Conservation (phyloP, 2,329 filamentous ascomycete species). For the Ophiobolus disseminans region DNA sequence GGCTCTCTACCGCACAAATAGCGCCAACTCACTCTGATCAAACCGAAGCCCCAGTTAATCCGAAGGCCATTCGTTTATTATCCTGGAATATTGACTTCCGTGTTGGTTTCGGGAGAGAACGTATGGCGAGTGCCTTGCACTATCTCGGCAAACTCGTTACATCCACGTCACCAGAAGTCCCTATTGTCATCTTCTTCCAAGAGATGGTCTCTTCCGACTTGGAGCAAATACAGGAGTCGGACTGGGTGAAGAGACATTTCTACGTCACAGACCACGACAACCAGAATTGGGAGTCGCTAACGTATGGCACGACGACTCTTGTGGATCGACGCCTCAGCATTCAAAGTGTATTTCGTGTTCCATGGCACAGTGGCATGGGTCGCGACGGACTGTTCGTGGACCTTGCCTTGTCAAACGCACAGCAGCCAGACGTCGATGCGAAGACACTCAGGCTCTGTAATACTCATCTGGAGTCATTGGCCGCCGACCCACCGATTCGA, state of each 20-base stretch:
- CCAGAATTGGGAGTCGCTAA: constrained; percentile 53
- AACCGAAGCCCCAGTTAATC: constrained; percentile 2
- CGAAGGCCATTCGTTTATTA: constrained; percentile 39
- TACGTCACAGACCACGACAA: constrained; percentile 57
- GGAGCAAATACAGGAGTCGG: constrained; percentile 50
- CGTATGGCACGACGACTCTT: constrained; percentile 63
- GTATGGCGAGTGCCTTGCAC: constrained; percentile 52
- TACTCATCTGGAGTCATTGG: constrained; percentile 64
- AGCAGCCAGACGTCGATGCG: neutral
- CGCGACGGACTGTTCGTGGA: constrained; percentile 66
- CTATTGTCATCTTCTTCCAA: constrained; percentile 59
- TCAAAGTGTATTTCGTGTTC: constrained; percentile 59
- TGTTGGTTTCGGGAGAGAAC: constrained; percentile 43
- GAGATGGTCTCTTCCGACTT: constrained; percentile 60
- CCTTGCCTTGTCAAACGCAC: constrained; percentile 38
- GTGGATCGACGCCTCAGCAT: constrained; percentile 58
- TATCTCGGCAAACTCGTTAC: constrained; percentile 46
- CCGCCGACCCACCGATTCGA: constrained; percentile 56
- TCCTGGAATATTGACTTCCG: constrained; percentile 61
- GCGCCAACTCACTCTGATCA: neutral
- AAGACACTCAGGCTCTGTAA: constrained; percentile 60
- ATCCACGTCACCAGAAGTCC: constrained; percentile 21
- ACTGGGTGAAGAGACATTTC: constrained; percentile 59
- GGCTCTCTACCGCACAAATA: neutral
- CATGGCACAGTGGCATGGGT: constrained; percentile 57